Evolutionary conservation across 306 rosid genomes (phyloP).

Genomic region (Vigna unguiculata): DNA sequence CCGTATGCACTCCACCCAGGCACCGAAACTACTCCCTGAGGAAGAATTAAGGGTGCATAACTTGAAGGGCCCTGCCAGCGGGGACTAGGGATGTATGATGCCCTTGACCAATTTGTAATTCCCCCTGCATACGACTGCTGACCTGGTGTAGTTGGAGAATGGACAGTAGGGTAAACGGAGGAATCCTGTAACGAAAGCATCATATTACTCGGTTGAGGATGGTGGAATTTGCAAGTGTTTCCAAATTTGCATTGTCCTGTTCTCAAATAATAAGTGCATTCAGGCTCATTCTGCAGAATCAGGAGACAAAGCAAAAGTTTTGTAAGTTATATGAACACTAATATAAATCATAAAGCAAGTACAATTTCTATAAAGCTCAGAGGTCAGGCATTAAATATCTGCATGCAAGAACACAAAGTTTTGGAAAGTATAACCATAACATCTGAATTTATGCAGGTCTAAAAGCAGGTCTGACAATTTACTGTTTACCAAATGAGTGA

Average conservation of each 20-base stretch:
- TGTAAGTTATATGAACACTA: conserved; percentile 24
- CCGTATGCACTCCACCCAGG: conserved; percentile 89
- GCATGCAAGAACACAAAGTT: conserved; percentile 27
- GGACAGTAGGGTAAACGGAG: conserved; percentile 76
- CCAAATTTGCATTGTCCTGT: conserved; percentile 95
- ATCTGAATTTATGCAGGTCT: conserved; percentile 14
- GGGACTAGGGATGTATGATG: conserved; percentile 83
- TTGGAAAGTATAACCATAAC: conserved; percentile 23
- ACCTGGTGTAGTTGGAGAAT: conserved; percentile 81
- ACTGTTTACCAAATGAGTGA: conserved; percentile 21
- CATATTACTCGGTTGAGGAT: conserved; percentile 91
- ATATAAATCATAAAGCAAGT: conserved; percentile 28
- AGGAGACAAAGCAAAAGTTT: conserved; percentile 25
- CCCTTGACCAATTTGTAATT: conserved; percentile 84
- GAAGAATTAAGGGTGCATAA: conserved; percentile 80
- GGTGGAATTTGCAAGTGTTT: conserved; percentile 91
- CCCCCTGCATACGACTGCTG: conserved; percentile 88
- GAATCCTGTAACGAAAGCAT: conserved; percentile 87
- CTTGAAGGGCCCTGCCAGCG: conserved; percentile 96
- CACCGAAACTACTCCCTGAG: conserved; percentile 91
- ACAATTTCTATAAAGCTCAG: conserved; percentile 10
- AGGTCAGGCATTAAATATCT: conserved; percentile 21
- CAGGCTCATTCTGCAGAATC: conserved; percentile 72
- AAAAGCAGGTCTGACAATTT: not conserved
- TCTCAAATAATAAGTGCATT: conserved; percentile 90